Evolutionary conservation across 1,284 basidiomycete species (phyloP), one percentile per base, ranked within the genome.

Genomic region (Stereum hirsutum): DNA sequence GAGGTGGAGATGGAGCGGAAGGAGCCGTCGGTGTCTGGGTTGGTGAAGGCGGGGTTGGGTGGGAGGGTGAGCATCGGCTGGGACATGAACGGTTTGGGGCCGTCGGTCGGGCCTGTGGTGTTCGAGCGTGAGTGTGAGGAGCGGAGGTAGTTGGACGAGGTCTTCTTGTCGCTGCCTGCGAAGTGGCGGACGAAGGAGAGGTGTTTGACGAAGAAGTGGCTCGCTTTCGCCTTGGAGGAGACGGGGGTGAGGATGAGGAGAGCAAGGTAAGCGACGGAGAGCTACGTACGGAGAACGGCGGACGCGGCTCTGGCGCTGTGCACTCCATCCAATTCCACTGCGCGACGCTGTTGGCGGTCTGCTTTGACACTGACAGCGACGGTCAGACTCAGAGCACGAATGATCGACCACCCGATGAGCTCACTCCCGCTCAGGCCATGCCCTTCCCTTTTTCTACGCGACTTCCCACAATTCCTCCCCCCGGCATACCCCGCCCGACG

Each of bases 61-160:
- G 24, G 19, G 24, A 41, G 27, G 8, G 39, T 31, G 17, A 41
- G 39, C 39, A 41, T 41, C 3, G 39, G 39, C 28, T 41, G 39
- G 12, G 39, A 41, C 39, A 41, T 41, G 39, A 27, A 41, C 6
- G 39, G 39, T 21, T 41, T 41, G 6, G 27, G 24, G 26, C 26
- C 25, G 17, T 12, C 28, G 27, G 27, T 17, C 26, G 10, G 14
- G 15, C 27, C 37, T 20, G 10, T 35, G 15, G 14, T 11, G 8
- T n/a, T 35, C 33, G 33, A 17, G 6, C 15, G 33, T 11, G 15
- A 35, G 14, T n/a, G 33, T 3, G 8, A 10, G 11, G 15, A 10
- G 10, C 15, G 33, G 3, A n/a, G 15, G 33, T 35, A n/a, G 10
- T 35, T 35, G 10, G 33, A 10, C 21, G n/a, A n/a, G n/a, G n/a